Evolutionary conservation across 2,329 filamentous ascomycete genomes (phyloP).

Genomic region (Colletotrichum incanum): DNA sequence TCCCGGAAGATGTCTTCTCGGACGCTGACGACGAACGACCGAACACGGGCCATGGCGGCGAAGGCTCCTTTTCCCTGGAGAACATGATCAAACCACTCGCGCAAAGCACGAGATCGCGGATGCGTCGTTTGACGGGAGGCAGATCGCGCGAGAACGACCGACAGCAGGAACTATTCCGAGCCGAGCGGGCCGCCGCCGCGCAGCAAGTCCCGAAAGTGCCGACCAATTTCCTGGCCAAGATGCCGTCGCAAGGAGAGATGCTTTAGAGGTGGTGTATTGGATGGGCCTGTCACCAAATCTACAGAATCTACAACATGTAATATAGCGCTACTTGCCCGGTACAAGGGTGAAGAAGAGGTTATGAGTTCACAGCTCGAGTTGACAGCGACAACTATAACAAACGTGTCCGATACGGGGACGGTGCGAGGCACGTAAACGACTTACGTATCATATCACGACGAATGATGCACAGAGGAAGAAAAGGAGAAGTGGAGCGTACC

Average conservation of each 20-base stretch:
- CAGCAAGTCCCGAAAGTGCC: constrained; percentile 61
- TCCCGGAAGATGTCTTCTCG: constrained; percentile 81
- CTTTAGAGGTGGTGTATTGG: constrained; percentile 44
- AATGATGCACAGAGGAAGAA: constrained; percentile 25
- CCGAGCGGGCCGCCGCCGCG: constrained; percentile 52
- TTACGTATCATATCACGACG: constrained; percentile 35
- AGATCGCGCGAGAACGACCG: constrained; percentile 57
- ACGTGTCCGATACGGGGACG: background rate
- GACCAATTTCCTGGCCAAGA: constrained; percentile 52
- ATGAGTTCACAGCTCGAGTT: background rate
- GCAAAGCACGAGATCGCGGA: constrained; percentile 71
- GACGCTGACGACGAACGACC: constrained; percentile 78
- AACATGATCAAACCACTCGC: constrained; percentile 74
- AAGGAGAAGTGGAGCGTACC: constrained; percentile 26
- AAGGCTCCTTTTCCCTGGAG: constrained; percentile 70
- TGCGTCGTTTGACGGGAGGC: constrained; percentile 75
- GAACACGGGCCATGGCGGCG: constrained; percentile 56
- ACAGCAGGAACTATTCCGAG: constrained; percentile 55
- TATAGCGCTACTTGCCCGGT: background rate
- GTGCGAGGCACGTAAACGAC: constrained; percentile 34
- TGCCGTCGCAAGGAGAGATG: constrained; percentile 56
- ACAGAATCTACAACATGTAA: constrained; percentile 6
- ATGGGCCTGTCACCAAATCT: constrained; percentile 1
- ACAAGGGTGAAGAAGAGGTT: background rate
- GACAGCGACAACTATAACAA: background rate